Conservation (phyloP, 106 monocot species). For the Dendrobium nobile region DNA sequence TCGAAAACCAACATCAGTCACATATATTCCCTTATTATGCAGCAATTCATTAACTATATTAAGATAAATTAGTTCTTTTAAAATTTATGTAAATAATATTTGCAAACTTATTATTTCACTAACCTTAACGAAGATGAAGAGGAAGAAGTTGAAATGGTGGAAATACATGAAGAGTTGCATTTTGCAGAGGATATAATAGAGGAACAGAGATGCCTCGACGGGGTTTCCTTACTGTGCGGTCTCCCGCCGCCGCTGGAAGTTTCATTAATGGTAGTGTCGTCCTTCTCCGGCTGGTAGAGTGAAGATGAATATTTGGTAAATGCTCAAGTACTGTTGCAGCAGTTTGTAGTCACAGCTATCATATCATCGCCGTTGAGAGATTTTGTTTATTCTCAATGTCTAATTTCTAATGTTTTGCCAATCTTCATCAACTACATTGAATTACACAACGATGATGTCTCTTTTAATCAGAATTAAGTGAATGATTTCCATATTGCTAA, state of each 20-base stretch:
- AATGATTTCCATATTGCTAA: too few species aligned
- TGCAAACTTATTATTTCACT: too few species aligned
- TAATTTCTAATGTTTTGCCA: too few species aligned
- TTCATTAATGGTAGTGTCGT: conserved; percentile 20
- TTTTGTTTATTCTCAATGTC: too few species aligned
- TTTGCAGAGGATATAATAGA: conserved; percentile 14
- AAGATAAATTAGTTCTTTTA: too few species aligned
- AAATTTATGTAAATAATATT: too few species aligned
- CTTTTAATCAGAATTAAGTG: too few species aligned
- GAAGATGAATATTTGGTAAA: background rate
- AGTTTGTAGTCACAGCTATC: background rate
- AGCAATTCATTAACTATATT: too few species aligned
- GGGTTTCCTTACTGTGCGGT: conserved; percentile 27
- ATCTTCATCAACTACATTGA: too few species aligned
- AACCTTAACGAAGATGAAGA: conserved; percentile 13
- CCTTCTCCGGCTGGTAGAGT: conserved; percentile 58
- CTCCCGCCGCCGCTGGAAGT: conserved; percentile 3
- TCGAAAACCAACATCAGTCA: too few species aligned
- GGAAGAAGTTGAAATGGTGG: conserved; percentile 15
- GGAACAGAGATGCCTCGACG: conserved; percentile 42
- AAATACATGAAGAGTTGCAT: conserved; percentile 13
- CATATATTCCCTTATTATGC: too few species aligned
- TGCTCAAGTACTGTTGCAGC: background rate
- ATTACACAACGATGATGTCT: too few species aligned
- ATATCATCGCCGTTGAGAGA: background rate